phyloP scores from a whole-genome alignment of 2,329 filamentous ascomycete genomes.

The Colletotrichum sidae region DNA sequence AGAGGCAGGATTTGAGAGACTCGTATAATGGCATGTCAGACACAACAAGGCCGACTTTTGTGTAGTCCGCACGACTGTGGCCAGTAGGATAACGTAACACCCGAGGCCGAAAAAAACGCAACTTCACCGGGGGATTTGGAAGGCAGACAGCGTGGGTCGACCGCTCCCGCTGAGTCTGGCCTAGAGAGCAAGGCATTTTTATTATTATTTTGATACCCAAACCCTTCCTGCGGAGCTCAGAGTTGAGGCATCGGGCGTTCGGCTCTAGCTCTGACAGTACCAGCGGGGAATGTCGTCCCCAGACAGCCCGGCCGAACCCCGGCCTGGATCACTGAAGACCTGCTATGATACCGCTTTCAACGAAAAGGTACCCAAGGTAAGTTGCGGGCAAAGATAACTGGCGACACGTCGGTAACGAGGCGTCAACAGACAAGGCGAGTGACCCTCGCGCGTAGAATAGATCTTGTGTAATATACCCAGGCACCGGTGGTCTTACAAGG shows the following conservation, averaged over 20 bases:
- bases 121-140: slow-evolving; percentile 5
- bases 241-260: background rate
- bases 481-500: slow-evolving; percentile 1
- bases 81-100: too few relatives aligned
- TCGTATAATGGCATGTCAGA: slow-evolving; percentile 40
- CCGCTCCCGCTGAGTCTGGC: slow-evolving; percentile 28
- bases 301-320: too few relatives aligned
- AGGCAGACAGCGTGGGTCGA: slow-evolving; percentile 1
- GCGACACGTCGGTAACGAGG: too few relatives aligned
- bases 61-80: too few relatives aligned
- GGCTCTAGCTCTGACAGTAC: background rate
- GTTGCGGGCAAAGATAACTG: too few relatives aligned
- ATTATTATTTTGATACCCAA: slow-evolving; percentile 33
- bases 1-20: slow-evolving; percentile 63
- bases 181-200: slow-evolving; percentile 29
- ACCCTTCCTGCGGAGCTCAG: slow-evolving; percentile 18
- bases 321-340: too few relatives aligned
- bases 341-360: too few relatives aligned
- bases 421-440: background rate
- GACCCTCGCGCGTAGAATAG: background rate
- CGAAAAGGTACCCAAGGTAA: too few relatives aligned
- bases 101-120: too few relatives aligned
- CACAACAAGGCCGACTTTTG: too few relatives aligned
- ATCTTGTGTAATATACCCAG: background rate
- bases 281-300: too few relatives aligned